Base-by-base conservation (phyloP, 2,329 filamentous ascomycete species). In the Paracoccidioides lutzii region DNA sequence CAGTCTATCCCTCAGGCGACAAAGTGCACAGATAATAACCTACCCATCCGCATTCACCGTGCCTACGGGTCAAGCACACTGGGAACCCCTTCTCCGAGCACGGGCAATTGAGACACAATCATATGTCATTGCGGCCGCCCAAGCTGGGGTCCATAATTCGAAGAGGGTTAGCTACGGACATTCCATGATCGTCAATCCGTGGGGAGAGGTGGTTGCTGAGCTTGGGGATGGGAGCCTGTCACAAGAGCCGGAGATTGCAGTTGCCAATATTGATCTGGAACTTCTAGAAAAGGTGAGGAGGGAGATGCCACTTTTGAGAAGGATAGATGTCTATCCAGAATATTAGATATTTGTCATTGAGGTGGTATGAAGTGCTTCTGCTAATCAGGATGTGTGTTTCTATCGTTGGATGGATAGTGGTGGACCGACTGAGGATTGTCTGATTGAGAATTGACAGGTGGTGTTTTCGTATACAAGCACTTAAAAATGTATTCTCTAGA, bases 31-130 rank as follows among this genome's bases (percentile, higher is more conserved):
- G 59, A 75, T 95, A 54, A 75, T 96, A 52, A 82, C 88, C 0
- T 96, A 91, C 66, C 91, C 91, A 0, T 91, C 87, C 5, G 91
- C 91, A 3, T 97, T 96, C 66, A 95, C 90, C 0, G 79, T 94
- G 0, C 82, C 85, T 0, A 96, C 91, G 0, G 91, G 91, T 0
- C 78, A 76, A 56, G 87, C 87, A 1, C 91, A 96, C 71, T 97
- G 91, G 91, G 83, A 89, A 65, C 76, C 81, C 2, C 73, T 97
- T 5, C 75, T 96, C 12, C 77, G 87, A 33, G 83, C 88, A 3
- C 77, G 91, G 49, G 91, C 91, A 8, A 88, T 96, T 58, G 91
- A 96, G 75, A 89, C 85, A 15, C 87, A 96, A 72, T 82, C 83
- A 55, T 97, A 88, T 75, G 84, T 96, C 1, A 75, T 96, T 58